These are phyloP conservation scores for Cytospora chrysosperma DNA, from an alignment of 2,329 filamentous ascomycete species.

Conservation along the genomic window DNA sequence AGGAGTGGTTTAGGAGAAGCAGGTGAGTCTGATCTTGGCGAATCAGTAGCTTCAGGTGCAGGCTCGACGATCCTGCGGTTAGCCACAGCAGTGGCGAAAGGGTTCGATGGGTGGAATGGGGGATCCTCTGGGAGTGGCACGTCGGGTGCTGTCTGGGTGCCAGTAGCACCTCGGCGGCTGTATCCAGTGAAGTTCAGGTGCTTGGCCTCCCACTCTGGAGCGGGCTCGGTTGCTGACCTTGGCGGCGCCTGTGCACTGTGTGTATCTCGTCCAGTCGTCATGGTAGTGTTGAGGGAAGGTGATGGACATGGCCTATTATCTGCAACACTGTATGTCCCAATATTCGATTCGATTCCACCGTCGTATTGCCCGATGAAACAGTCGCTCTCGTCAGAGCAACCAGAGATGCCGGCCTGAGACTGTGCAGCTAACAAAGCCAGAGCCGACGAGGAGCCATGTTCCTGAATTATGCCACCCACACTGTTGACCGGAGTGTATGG, in stretches of 20 bases:
- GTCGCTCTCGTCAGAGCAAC: not conserved
- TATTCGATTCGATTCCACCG: not conserved
- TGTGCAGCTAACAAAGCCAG: constrained; percentile 16
- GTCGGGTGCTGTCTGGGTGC: not conserved
- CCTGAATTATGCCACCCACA: constrained; percentile 34
- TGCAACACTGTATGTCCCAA: not conserved
- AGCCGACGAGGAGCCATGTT: constrained; percentile 30
- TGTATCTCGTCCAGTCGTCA: not conserved
- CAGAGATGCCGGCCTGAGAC: not conserved
- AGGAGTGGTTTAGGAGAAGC: not conserved
- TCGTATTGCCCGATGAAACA: not conserved
- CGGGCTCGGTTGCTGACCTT: not conserved
- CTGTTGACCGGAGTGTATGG: constrained; percentile 32
- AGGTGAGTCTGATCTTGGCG: not conserved
- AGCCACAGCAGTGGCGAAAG: not conserved
- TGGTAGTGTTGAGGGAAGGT: not conserved
- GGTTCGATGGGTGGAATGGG: not conserved
- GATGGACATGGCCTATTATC: not conserved
- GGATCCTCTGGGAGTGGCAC: constrained; percentile 2
- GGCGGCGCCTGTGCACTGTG: not conserved
- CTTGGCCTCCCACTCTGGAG: not conserved
- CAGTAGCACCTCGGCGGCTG: not conserved
- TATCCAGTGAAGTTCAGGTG: not conserved
- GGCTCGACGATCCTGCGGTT: not conserved
- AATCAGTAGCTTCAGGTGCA: not conserved